phyloP scores from a whole-genome alignment of 2,329 filamentous ascomycete species.

The Fusarium chuoi region DNA sequence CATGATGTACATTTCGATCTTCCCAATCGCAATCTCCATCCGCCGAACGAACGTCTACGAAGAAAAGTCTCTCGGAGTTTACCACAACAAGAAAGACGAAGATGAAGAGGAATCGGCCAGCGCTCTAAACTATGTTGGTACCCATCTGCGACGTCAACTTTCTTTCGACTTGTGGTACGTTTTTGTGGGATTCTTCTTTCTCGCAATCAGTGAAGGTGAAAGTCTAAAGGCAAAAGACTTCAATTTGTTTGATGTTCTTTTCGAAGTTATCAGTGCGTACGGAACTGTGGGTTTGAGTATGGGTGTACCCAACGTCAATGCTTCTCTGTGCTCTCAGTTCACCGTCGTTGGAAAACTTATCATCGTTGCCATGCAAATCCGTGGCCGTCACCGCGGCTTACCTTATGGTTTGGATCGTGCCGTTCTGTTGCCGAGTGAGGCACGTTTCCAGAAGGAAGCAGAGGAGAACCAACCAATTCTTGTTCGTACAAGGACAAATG shows the following conservation, averaged over 20 bases:
- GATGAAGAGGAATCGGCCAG: constrained; percentile 59
- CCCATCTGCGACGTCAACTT: constrained; percentile 90
- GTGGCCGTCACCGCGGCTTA: constrained; percentile 74
- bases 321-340: constrained; percentile 87
- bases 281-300: constrained; percentile 93
- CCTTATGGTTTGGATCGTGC: constrained; percentile 74
- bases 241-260: constrained; percentile 76
- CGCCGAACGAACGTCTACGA: constrained; percentile 97
- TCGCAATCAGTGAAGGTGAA: constrained; percentile 85
- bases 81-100: constrained; percentile 60
- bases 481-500: constrained; percentile 50
- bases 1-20: constrained; percentile 99
- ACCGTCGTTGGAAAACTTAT: constrained; percentile 76
- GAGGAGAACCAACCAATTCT: constrained; percentile 57
- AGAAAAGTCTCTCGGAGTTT: constrained; percentile 85
- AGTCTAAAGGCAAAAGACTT: constrained; percentile 73
- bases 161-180: constrained; percentile 99
- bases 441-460: constrained; percentile 64
- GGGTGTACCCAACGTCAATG: constrained; percentile 79
- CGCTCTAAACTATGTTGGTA: constrained; percentile 84
- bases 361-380: constrained; percentile 75
- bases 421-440: constrained; percentile 67
- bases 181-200: constrained; percentile 91
- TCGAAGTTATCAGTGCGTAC: constrained; percentile 90
- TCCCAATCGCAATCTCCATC: constrained; percentile 95